phyloP scores from a whole-genome alignment of 176 grass and related monocot species.

The Eleusine coracana region DNA sequence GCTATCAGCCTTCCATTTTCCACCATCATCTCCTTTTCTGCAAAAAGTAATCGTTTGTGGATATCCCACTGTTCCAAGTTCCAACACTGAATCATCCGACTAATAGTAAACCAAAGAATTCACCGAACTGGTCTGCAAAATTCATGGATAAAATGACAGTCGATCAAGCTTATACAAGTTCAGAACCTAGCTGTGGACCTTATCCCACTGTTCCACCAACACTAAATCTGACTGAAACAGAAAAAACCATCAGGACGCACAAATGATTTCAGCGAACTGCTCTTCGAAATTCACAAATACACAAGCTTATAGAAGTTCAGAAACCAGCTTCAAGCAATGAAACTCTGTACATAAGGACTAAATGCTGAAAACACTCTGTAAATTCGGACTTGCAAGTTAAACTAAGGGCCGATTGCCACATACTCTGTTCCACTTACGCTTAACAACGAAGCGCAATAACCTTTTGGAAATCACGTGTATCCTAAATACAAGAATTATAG shows the following conservation, averaged over 20 bases:
- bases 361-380: not conserved
- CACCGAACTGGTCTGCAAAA: not conserved
- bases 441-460: not conserved
- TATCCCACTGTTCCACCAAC: too few relatives aligned
- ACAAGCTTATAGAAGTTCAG: not conserved
- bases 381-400: not conserved
- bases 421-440: not conserved
- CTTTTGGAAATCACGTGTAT: conserved; percentile 10
- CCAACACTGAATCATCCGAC: not conserved
- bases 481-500: conserved; percentile 17
- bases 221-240: not conserved
- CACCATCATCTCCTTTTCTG: not conserved
- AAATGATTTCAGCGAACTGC: not conserved
- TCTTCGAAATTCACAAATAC: not conserved
- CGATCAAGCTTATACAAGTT: not conserved
- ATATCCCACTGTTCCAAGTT: not conserved
- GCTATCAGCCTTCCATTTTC: not conserved
- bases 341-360: conserved; percentile 20
- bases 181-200: not conserved
- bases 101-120: not conserved
- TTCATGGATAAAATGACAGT: not conserved
- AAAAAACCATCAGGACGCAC: not conserved
- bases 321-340: not conserved
- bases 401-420: not conserved
- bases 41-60: not conserved